phyloP scores from a whole-genome alignment of 2,329 filamentous ascomycete genomes.

The Balansia obtecta region DNA sequence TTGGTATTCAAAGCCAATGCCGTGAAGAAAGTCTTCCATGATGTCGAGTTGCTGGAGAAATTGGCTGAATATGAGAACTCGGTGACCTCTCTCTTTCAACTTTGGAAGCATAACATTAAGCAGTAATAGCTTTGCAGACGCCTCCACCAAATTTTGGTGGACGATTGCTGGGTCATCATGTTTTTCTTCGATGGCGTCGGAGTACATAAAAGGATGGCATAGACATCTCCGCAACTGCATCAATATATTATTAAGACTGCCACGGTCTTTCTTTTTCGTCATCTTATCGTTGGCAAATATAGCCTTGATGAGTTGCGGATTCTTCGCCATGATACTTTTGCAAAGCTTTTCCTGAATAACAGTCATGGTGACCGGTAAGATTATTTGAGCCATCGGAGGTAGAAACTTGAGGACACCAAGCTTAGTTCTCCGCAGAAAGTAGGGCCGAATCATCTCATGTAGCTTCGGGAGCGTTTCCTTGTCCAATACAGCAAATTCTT shows the following conservation, averaged over 20 bases:
- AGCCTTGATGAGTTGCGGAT: conserved; percentile 74
- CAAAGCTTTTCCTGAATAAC: conserved; percentile 87
- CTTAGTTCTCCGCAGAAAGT: conserved; percentile 68
- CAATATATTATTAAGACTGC: conserved; percentile 83
- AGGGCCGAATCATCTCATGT: conserved; percentile 69
- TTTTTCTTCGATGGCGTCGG: conserved; percentile 75
- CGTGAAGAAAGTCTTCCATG: conserved; percentile 79
- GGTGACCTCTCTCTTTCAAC: conserved; percentile 70
- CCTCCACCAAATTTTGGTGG: conserved; percentile 77
- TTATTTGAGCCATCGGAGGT: conserved; percentile 88
- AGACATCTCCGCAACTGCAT: conserved; percentile 92
- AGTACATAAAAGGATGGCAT: conserved; percentile 95
- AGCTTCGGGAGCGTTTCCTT: conserved; percentile 70
- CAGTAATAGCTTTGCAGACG: conserved; percentile 77
- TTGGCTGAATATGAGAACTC: conserved; percentile 91
- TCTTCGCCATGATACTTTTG: conserved; percentile 85
- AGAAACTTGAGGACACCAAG: conserved; percentile 82
- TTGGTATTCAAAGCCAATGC: conserved; percentile 58
- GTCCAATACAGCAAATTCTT: conserved; percentile 64
- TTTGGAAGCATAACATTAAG: conserved; percentile 80
- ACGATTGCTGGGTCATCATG: conserved; percentile 47
- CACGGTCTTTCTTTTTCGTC: conserved; percentile 53
- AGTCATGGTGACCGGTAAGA: conserved; percentile 91
- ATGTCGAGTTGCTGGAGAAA: conserved; percentile 83
- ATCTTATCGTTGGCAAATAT: conserved; percentile 63